These are phyloP conservation scores for Rhododendron molle DNA, from an alignment of 148 eudicot species.

Conservation along the genomic window DNA sequence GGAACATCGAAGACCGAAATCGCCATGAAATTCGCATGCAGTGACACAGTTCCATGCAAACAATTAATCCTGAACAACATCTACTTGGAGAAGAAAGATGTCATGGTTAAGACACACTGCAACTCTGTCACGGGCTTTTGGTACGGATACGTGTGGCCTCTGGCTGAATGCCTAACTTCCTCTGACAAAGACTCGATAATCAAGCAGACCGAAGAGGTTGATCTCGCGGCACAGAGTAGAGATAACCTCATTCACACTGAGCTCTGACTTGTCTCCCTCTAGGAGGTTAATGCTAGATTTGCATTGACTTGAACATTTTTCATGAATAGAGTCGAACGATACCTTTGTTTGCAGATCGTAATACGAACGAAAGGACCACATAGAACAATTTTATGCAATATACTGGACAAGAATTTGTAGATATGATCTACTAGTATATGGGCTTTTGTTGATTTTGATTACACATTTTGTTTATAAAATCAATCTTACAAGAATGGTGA, in stretches of 20 bases:
- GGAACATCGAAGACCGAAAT: conserved; percentile 67
- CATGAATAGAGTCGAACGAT: not conserved
- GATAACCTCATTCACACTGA: conserved; percentile 53
- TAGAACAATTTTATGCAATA: not conserved
- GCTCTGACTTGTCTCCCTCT: conserved; percentile 36
- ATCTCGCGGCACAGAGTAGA: not conserved
- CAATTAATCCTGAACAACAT: conserved; percentile 66
- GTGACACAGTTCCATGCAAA: conserved; percentile 74
- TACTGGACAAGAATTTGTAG: not conserved
- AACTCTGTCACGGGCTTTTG: conserved; percentile 60
- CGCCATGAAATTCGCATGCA: conserved; percentile 90
- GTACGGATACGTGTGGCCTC: conserved; percentile 62
- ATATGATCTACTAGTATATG: not conserved
- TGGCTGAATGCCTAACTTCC: conserved; percentile 79
- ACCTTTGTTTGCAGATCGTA: not conserved
- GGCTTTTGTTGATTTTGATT: not conserved
- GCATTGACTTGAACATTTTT: not conserved
- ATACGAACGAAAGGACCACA: not conserved
- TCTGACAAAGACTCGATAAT: conserved; percentile 29
- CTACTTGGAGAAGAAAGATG: conserved; percentile 60
- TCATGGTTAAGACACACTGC: conserved; percentile 67
- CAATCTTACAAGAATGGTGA: not conserved
- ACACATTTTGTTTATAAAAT: not conserved
- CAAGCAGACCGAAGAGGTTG: conserved; percentile 22
- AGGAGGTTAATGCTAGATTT: not conserved